These are phyloP conservation scores for Colletotrichum limetticola DNA, from an alignment of 2,329 filamentous ascomycete species.

Conservation along the genomic window DNA sequence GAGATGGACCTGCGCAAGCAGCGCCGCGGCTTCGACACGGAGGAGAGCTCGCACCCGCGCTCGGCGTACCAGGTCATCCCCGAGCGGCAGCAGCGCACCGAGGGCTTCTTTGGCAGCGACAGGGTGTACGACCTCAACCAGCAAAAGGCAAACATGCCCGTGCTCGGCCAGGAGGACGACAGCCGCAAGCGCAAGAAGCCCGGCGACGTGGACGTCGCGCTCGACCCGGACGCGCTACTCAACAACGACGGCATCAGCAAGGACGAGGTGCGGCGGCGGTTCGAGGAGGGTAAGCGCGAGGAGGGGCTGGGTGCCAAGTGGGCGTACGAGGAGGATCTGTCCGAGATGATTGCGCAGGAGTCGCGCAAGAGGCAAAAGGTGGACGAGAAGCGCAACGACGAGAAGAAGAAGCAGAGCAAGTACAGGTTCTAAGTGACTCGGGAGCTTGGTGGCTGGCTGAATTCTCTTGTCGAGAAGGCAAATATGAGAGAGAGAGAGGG, in stretches of 20 bases:
- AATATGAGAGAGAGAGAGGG: not conserved
- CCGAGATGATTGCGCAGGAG: constrained; percentile 95
- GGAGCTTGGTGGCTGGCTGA: not conserved
- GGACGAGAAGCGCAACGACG: constrained; percentile 81
- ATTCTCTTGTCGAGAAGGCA: not conserved
- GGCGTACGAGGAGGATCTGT: constrained; percentile 87
- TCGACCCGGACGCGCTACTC: constrained; percentile 85
- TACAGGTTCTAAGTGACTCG: constrained; percentile 55
- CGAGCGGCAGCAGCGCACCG: constrained; percentile 84
- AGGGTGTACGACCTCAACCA: constrained; percentile 86
- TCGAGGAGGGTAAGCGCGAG: constrained; percentile 76
- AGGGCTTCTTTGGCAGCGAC: constrained; percentile 97
- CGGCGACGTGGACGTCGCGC: constrained; percentile 91
- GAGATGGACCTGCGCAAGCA: constrained; percentile 94
- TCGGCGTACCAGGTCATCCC: constrained; percentile 91
- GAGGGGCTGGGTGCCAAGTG: constrained; percentile 76
- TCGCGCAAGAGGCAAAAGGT: constrained; percentile 89
- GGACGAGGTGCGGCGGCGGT: constrained; percentile 83
- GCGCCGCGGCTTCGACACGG: constrained; percentile 86
- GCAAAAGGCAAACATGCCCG: constrained; percentile 67
- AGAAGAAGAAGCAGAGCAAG: constrained; percentile 65
- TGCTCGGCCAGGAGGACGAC: constrained; percentile 85
- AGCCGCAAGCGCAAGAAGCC: constrained; percentile 91
- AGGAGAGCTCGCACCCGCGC: constrained; percentile 79
- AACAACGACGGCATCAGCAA: constrained; percentile 83